These are phyloP conservation scores for Tolypocladium paradoxum DNA, from an alignment of 2,329 filamentous ascomycete genomes.

Conservation along the genomic window DNA sequence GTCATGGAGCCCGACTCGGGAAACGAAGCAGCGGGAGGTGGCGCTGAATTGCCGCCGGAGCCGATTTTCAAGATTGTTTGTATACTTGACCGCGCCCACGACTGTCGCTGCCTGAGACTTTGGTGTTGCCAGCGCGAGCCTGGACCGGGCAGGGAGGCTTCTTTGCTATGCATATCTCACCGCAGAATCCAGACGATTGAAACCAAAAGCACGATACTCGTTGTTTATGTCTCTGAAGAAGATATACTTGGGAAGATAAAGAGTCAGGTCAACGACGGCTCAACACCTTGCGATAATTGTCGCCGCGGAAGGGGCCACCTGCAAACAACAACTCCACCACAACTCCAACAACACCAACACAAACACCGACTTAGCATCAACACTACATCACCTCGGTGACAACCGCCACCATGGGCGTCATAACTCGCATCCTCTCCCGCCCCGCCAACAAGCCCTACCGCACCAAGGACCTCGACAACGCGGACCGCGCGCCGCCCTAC, in stretches of 20 bases:
- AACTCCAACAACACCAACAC: background rate
- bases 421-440: constrained; percentile 32
- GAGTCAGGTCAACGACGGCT: background rate
- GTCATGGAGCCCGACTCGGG: background rate
- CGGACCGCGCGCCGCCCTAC: constrained; percentile 18
- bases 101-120: too few relatives aligned
- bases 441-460: constrained; percentile 43
- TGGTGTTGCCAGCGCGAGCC: too few relatives aligned
- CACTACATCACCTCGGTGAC: background rate
- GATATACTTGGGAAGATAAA: too few relatives aligned
- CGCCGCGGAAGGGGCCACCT: background rate
- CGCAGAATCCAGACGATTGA: background rate
- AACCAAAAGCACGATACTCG: too few relatives aligned
- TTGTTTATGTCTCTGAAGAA: background rate
- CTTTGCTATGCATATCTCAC: background rate
- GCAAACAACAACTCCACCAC: too few relatives aligned
- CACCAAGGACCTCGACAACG: constrained; percentile 16
- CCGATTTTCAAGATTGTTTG: background rate
- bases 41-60: background rate
- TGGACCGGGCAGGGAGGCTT: background rate
- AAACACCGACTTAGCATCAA: too few relatives aligned
- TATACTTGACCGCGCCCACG: background rate
- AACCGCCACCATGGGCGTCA: background rate
- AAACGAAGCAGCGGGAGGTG: background rate
- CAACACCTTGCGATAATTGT: background rate